phyloP scores from a whole-genome alignment of 2,329 filamentous ascomycete genomes.

The Aspergillus fijiensis region DNA sequence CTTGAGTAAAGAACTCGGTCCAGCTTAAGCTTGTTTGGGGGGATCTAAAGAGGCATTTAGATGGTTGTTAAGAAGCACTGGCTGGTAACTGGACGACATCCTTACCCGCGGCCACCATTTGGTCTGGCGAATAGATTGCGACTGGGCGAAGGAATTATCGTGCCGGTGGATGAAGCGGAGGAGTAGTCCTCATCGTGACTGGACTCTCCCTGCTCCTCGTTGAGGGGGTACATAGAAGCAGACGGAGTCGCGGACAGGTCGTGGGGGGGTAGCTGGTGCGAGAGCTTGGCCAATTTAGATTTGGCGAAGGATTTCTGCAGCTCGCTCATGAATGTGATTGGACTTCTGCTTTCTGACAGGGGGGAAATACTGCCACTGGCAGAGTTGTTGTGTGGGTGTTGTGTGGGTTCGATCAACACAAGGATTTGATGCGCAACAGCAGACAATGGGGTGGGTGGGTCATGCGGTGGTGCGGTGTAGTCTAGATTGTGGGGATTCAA shows the following conservation, averaged over 20 bases:
- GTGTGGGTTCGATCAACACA: background rate
- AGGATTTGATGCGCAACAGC: background rate
- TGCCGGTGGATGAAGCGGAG: conserved; percentile 89
- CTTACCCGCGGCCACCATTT: conserved; percentile 55
- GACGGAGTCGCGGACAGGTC: conserved; percentile 30
- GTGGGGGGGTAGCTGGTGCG: conserved; percentile 52
- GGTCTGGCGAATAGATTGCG: conserved; percentile 72
- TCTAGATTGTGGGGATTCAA: background rate
- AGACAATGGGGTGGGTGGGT: conserved; percentile 1
- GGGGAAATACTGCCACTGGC: background rate
- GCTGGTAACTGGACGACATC: conserved; percentile 10
- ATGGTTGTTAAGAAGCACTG: background rate
- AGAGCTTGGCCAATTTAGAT: conserved; percentile 65
- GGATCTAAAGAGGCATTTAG: conserved; percentile 12
- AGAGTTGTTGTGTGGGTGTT: background rate
- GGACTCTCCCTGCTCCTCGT: conserved; percentile 16
- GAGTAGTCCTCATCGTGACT: conserved; percentile 66
- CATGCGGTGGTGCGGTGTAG: background rate
- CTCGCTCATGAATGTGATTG: conserved; percentile 65
- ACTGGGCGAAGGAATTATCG: conserved; percentile 76
- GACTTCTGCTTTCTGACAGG: background rate
- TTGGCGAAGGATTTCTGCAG: conserved; percentile 77
- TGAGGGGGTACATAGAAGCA: conserved; percentile 31
- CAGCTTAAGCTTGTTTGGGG: conserved; percentile 70
- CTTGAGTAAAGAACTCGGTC: conserved; percentile 88